Percentiles rank a stretch among this genome's conserved stretches.
Evolutionary conservation across 371 early-diverging fungal species (phyloP).

Genomic region (Blakeslea trispora): DNA sequence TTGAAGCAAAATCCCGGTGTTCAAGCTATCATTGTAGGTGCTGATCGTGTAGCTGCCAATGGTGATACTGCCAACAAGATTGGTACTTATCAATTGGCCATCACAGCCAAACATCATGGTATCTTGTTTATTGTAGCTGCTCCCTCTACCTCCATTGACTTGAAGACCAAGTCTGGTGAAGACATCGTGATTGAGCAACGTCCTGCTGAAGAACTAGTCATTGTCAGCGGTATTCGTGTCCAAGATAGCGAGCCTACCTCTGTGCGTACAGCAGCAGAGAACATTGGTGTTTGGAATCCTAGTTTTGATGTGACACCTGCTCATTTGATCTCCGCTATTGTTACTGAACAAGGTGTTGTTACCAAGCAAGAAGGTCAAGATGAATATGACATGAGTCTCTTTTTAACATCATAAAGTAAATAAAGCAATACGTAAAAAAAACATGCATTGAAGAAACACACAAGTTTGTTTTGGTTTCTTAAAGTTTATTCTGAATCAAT

Average conservation of each 20-base stretch:
- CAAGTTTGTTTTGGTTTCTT: too few relatives aligned
- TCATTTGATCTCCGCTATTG: constrained; percentile 83
- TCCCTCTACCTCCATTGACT: constrained; percentile 90
- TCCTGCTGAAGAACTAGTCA: constrained; percentile 73
- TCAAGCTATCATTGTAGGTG: constrained; percentile 92
- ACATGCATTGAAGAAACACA: too few relatives aligned
- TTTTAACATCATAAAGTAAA: constrained; percentile 26
- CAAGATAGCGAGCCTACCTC: constrained; percentile 47
- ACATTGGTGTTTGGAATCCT: constrained; percentile 93
- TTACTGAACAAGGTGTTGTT: constrained; percentile 90
- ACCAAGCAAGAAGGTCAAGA: constrained; percentile 59
- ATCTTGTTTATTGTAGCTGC: constrained; percentile 94
- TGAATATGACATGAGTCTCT: constrained; percentile 62
- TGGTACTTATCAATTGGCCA: constrained; percentile 95
- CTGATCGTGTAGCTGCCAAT: constrained; percentile 95
- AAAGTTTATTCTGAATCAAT: too few relatives aligned
- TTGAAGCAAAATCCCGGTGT: constrained; percentile 57
- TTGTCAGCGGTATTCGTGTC: constrained; percentile 65
- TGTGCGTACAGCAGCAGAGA: constrained; percentile 82
- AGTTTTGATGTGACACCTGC: constrained; percentile 96
- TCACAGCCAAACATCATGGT: constrained; percentile 84
- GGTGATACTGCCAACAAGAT: constrained; percentile 99
- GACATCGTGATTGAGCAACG: constrained; percentile 91
- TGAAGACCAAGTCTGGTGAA: constrained; percentile 65
- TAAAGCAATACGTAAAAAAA: too few relatives aligned